phyloP scores from a whole-genome alignment of 257 asterid genomes.

The Leptodermis oblonga region DNA sequence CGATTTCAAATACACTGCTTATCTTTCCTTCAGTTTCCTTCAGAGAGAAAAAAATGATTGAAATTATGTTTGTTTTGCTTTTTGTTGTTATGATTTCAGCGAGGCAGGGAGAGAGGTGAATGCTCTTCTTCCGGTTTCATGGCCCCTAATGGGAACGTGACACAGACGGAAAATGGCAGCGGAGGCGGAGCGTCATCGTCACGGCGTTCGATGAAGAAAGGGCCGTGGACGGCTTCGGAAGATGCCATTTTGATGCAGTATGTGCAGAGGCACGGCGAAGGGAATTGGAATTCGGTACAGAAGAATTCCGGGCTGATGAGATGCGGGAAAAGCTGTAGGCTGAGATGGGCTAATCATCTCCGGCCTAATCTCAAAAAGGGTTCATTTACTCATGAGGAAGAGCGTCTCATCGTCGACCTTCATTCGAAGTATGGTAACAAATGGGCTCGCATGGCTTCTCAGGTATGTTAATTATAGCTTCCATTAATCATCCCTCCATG shows the following conservation, averaged over 20 bases:
- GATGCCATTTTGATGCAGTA: constrained; percentile 51
- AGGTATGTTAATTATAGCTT: constrained; percentile 19
- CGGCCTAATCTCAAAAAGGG: constrained; percentile 43
- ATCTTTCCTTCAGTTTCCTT: background rate
- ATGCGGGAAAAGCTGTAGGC: constrained; percentile 51
- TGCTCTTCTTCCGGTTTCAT: constrained; percentile 33
- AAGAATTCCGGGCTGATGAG: constrained; percentile 59
- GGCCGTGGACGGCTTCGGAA: constrained; percentile 71
- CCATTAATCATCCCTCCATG: background rate
- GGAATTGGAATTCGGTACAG: constrained; percentile 76
- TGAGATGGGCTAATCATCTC: constrained; percentile 43
- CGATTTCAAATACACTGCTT: background rate
- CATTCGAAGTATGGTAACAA: constrained; percentile 40
- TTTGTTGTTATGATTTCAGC: background rate
- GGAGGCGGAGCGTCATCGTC: constrained; percentile 4
- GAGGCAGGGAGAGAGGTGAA: background rate
- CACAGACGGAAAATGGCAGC: constrained; percentile 16
- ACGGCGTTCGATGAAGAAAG: constrained; percentile 40
- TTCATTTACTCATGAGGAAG: constrained; percentile 33
- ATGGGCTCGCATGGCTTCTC: constrained; percentile 52
- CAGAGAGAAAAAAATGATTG: background rate
- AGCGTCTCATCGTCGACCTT: constrained; percentile 32
- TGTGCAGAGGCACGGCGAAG: constrained; percentile 59
- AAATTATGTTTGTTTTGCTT: background rate
- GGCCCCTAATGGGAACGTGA: constrained; percentile 44